These are phyloP conservation scores for Auriscalpium orientale DNA, from an alignment of 768 basidiomycete species.

Conservation along the genomic window DNA sequence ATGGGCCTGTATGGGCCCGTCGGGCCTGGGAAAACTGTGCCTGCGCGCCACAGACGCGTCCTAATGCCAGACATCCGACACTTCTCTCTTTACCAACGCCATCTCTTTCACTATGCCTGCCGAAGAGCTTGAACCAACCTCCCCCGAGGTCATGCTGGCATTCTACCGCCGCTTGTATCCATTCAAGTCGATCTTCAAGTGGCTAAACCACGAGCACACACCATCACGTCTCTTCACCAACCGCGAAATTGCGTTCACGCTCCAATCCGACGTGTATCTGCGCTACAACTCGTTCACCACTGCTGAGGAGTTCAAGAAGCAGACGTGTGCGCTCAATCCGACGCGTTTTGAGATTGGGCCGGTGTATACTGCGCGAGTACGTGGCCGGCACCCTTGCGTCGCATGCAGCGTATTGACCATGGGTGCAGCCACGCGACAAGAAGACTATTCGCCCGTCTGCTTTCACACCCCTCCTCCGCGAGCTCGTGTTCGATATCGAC, in stretches of 20 bases:
- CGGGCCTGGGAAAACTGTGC: too few species aligned
- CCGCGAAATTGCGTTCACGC: slow-evolving; percentile 93
- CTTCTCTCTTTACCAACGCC: background rate
- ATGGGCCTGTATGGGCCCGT: too few species aligned
- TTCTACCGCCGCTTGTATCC: slow-evolving; percentile 93
- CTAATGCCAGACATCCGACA: too few species aligned
- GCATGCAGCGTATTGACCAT: background rate
- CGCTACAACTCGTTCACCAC: slow-evolving; percentile 89
- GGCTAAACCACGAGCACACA: slow-evolving; percentile 88
- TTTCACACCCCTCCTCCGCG: slow-evolving; percentile 72
- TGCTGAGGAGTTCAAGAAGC: slow-evolving; percentile 86
- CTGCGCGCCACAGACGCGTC: too few species aligned
- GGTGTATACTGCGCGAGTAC: slow-evolving; percentile 77
- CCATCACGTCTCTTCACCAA: slow-evolving; percentile 81
- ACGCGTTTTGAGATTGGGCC: slow-evolving; percentile 97
- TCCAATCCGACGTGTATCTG: slow-evolving; percentile 84
- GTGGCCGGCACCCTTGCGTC: slow-evolving; percentile 22
- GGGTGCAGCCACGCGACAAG: slow-evolving; percentile 73
- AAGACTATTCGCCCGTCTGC: slow-evolving; percentile 67
- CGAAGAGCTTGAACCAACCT: slow-evolving; percentile 17
- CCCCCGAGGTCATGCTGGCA: slow-evolving; percentile 59
- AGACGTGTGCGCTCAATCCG: slow-evolving; percentile 78
- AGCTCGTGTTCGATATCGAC: slow-evolving; percentile 99
- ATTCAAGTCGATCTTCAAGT: slow-evolving; percentile 87
- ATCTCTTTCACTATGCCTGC: slow-evolving; percentile 6